Evolutionary conservation across 208 protist species (phyloP).

Genomic region (Lotmaria passim): DNA sequence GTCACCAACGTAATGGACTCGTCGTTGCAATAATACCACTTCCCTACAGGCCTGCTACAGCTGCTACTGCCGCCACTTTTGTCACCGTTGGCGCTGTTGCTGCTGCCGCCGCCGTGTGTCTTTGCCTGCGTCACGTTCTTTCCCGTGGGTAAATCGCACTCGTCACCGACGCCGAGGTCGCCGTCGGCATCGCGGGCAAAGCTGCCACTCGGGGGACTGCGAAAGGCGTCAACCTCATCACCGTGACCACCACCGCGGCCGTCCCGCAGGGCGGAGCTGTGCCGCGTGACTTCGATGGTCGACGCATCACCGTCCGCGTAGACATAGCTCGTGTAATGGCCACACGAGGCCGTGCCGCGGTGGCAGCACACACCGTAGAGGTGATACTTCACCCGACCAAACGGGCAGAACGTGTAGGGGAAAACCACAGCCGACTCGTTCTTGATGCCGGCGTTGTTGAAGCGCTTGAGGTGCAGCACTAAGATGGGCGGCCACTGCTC

Average conservation of each 20-base stretch:
- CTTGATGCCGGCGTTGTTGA: conserved; percentile 67
- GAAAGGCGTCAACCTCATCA: neutral
- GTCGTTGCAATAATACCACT: conserved; percentile 89
- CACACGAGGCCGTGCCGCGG: conserved; percentile 62
- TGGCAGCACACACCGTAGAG: conserved; percentile 82
- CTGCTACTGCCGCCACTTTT: neutral
- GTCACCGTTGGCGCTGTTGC: too few relatives aligned
- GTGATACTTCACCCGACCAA: conserved; percentile 50
- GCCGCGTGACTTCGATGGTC: neutral
- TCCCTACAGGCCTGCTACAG: conserved; percentile 13
- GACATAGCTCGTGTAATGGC: conserved; percentile 88
- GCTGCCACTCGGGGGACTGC: conserved; percentile 3
- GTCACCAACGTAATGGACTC: conserved; percentile 44
- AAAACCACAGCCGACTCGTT: conserved; percentile 59
- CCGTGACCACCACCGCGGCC: neutral
- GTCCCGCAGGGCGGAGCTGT: neutral
- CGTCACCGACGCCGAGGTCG: neutral
- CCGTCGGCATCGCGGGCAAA: conserved; percentile 8
- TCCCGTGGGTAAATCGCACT: conserved; percentile 3
- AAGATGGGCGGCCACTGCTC: conserved; percentile 69
- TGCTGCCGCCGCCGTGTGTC: neutral
- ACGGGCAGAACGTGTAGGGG: conserved; percentile 54
- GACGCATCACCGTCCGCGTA: conserved; percentile 29
- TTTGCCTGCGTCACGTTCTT: conserved; percentile 4
- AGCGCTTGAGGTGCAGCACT: conserved; percentile 86